These are phyloP conservation scores for Agaricus blazei DNA, from an alignment of 768 basidiomycete species.

Conservation along the genomic window DNA sequence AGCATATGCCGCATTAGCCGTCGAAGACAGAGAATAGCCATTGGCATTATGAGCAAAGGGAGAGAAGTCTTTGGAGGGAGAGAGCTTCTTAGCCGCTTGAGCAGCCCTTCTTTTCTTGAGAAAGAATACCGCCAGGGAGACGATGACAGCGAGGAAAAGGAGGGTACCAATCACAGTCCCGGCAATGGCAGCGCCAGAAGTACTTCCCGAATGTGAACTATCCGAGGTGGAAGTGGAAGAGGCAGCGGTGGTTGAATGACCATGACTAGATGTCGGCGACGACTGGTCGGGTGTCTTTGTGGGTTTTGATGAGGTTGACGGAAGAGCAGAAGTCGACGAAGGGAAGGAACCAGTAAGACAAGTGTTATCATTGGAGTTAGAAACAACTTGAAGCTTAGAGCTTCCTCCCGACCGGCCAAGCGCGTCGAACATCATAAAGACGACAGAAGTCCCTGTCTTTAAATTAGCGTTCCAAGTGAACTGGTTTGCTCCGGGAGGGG, in stretches of 20 bases:
- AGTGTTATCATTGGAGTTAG: conserved; percentile 37
- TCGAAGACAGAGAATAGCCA: conserved; percentile 6
- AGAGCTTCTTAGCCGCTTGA: neutral
- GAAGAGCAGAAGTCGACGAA: conserved; percentile 37
- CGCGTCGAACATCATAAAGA: conserved; percentile 54
- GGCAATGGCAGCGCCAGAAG: conserved; percentile 42
- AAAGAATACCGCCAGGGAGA: conserved; percentile 49
- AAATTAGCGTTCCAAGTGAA: conserved; percentile 57
- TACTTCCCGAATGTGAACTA: conserved; percentile 9
- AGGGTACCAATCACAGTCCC: conserved; percentile 50
- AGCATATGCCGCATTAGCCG: neutral
- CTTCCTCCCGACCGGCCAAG: conserved; percentile 50
- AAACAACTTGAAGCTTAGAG: conserved; percentile 47
- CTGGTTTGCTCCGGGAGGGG: conserved; percentile 31
- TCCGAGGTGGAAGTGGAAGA: neutral
- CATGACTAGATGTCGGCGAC: conserved; percentile 14
- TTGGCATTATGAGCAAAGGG: neutral
- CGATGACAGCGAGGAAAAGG: conserved; percentile 45
- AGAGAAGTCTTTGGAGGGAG: conserved; percentile 11
- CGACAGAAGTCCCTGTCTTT: conserved; percentile 48
- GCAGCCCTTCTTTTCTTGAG: conserved; percentile 24
- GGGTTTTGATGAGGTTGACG: conserved; percentile 20
- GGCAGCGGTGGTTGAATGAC: conserved; percentile 9
- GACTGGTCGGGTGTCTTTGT: conserved; percentile 16
- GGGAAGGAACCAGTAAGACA: conserved; percentile 54